A percentile compares a stretch with the other conserved stretches of the same genome.
phyloP scores from a whole-genome alignment of 805 yeast genomes.

The Starmerella vaccinii region DNA sequence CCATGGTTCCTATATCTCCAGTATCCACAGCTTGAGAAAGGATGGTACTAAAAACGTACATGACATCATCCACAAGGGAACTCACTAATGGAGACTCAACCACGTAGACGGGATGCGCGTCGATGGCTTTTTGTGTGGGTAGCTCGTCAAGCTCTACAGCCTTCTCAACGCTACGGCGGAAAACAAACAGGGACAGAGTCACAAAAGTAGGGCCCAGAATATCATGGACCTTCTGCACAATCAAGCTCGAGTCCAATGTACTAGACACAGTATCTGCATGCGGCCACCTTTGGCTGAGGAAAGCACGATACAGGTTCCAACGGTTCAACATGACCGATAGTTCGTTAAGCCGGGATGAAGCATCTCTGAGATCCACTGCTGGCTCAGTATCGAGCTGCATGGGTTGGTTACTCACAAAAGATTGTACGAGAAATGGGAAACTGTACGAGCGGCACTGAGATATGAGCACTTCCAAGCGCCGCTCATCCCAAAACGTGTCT shows the following conservation, averaged over 20 bases:
- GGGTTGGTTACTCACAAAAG: slow-evolving; percentile 10
- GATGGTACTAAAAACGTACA: slow-evolving; percentile 60
- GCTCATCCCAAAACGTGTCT: slow-evolving; percentile 73
- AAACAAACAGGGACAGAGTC: slow-evolving; percentile 50
- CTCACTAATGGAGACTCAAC: slow-evolving; percentile 53
- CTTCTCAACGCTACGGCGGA: slow-evolving; percentile 69
- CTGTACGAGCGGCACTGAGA: slow-evolving; percentile 48
- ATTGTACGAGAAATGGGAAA: slow-evolving; percentile 38
- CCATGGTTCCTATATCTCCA: slow-evolving; percentile 51
- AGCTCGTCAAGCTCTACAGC: slow-evolving; percentile 70
- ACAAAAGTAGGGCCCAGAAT: slow-evolving; percentile 56
- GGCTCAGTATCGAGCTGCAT: background rate
- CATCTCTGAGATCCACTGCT: slow-evolving; percentile 43
- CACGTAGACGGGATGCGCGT: slow-evolving; percentile 29
- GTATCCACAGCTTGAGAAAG: slow-evolving; percentile 58
- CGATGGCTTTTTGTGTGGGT: slow-evolving; percentile 34
- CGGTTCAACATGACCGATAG: slow-evolving; percentile 66
- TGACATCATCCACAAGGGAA: slow-evolving; percentile 77
- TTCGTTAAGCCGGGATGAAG: slow-evolving; percentile 61
- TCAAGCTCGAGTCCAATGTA: slow-evolving; percentile 44
- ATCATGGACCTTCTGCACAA: slow-evolving; percentile 44
- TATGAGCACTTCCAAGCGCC: slow-evolving; percentile 46
- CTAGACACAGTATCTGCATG: slow-evolving; percentile 14
- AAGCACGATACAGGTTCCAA: slow-evolving; percentile 56
- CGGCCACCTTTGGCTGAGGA: slow-evolving; percentile 58